Evolutionary conservation across 805 yeast genomes (phyloP).

Genomic region (Kodamaea sagamina): DNA sequence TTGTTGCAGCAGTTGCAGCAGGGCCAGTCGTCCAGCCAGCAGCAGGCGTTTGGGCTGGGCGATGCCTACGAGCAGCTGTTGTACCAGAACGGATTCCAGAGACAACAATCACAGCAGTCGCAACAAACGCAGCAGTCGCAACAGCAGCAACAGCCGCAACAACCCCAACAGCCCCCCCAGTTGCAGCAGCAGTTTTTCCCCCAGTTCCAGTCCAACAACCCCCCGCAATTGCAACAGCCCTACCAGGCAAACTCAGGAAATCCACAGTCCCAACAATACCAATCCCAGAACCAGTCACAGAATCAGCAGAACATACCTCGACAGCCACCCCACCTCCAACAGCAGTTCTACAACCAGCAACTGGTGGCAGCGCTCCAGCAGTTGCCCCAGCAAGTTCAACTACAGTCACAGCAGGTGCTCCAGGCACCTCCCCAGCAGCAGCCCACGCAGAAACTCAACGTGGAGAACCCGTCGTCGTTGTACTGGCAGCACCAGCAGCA

Average conservation of each 20-base stretch:
- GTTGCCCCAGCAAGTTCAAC: constrained; percentile 14
- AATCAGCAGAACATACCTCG: constrained; percentile 20
- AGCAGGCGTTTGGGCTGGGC: constrained; percentile 1
- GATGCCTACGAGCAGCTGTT: constrained; percentile 4
- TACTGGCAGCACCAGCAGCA: constrained; percentile 83
- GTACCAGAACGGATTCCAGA: constrained; percentile 7
- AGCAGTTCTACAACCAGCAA: constrained; percentile 17
- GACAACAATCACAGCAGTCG: constrained; percentile 4
- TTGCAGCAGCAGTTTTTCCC: constrained; percentile 27
- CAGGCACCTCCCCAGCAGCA: constrained; percentile 18
- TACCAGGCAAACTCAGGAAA: constrained; percentile 18
- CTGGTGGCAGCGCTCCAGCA: constrained; percentile 14
- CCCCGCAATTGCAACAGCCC: constrained; percentile 22
- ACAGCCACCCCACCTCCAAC: constrained; percentile 26
- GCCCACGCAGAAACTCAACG: constrained; percentile 36
- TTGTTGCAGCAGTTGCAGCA: constrained; percentile 45
- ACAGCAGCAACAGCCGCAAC: constrained; percentile 28
- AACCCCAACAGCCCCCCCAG: constrained; percentile 24
- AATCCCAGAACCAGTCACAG: constrained; percentile 19
- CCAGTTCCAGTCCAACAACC: constrained; percentile 19
- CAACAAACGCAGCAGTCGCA: constrained; percentile 17
- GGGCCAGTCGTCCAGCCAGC: constrained; percentile 7
- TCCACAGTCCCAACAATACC: constrained; percentile 19
- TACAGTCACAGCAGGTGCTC: constrained; percentile 13
- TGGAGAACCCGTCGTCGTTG: constrained; percentile 44